A percentile compares a stretch with the other conserved stretches of the same genome.
Conservation (phyloP, 352 stramenopile genomes). For the Peronospora destructor region DNA sequence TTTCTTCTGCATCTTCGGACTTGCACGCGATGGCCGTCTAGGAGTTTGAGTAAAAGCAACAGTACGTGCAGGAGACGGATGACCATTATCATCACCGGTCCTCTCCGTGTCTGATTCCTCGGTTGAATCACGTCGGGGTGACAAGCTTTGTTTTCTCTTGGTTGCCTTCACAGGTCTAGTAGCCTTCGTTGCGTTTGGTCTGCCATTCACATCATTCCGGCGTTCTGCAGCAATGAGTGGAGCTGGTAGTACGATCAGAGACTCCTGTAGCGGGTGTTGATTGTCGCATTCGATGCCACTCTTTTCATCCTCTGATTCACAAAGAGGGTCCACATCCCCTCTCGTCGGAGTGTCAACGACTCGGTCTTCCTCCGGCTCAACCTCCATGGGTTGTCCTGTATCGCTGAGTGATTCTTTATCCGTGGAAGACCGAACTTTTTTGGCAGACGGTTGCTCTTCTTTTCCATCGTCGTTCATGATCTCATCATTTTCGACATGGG, state of each 20-base stretch:
- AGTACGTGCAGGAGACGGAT: neutral
- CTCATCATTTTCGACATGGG: neutral
- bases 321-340: neutral
- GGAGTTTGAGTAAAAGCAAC: slow-evolving; percentile 2
- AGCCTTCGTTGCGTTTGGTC: neutral
- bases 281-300: neutral
- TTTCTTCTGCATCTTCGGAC: slow-evolving; percentile 11
- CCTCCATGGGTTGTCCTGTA: neutral
- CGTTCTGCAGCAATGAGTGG: neutral
- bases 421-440: neutral
- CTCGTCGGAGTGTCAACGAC: neutral
- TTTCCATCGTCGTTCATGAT: neutral
- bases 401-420: neutral
- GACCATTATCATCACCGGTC: neutral
- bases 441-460: neutral
- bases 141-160: slow-evolving; percentile 4
- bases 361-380: neutral
- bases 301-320: slow-evolving; percentile 2
- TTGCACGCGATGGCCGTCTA: slow-evolving; percentile 6
- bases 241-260: neutral
- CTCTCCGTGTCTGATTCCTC: neutral
- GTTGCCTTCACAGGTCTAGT: neutral
- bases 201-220: neutral
- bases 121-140: neutral
- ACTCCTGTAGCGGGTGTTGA: neutral